Evolutionary conservation across 768 basidiomycete species (phyloP).

Genomic region (Boletus reticulatus): DNA sequence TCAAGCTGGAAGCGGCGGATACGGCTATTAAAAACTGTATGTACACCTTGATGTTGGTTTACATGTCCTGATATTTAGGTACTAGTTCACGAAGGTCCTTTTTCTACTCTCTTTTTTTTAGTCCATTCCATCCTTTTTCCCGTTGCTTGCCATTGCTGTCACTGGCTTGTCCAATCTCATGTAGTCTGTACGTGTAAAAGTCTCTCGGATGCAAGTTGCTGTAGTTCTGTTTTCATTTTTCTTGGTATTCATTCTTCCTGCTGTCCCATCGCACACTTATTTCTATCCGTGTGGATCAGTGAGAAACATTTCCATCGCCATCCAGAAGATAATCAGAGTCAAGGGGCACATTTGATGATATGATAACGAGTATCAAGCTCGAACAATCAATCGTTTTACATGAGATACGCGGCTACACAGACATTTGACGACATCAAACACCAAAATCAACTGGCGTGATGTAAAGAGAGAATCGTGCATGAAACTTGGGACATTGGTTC

Average conservation of each 20-base stretch:
- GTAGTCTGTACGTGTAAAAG: slow-evolving; percentile 22
- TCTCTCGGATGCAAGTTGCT: slow-evolving; percentile 2
- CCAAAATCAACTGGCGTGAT: background rate
- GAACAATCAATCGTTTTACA: slow-evolving; percentile 1
- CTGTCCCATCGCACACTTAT: background rate
- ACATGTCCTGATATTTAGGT: background rate
- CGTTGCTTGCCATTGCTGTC: background rate
- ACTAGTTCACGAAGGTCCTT: background rate
- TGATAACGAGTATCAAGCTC: background rate
- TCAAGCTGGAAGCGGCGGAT: slow-evolving; percentile 26
- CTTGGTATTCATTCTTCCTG: background rate
- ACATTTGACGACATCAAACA: slow-evolving; percentile 1
- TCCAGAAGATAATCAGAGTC: too few species aligned
- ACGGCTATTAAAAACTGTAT: slow-evolving; percentile 24
- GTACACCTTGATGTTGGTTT: background rate
- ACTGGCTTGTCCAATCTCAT: background rate
- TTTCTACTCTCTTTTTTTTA: background rate
- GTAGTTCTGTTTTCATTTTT: background rate
- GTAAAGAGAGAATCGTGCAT: slow-evolving; percentile 9
- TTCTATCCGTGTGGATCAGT: slow-evolving; percentile 8
- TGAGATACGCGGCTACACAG: slow-evolving; percentile 6
- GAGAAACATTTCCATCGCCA: background rate
- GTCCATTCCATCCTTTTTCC: background rate
- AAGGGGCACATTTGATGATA: too few species aligned
- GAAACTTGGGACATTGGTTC: background rate